Evolutionary conservation across 1,284 basidiomycete species (phyloP).

Genomic region (Melampsora larici-populina): DNA sequence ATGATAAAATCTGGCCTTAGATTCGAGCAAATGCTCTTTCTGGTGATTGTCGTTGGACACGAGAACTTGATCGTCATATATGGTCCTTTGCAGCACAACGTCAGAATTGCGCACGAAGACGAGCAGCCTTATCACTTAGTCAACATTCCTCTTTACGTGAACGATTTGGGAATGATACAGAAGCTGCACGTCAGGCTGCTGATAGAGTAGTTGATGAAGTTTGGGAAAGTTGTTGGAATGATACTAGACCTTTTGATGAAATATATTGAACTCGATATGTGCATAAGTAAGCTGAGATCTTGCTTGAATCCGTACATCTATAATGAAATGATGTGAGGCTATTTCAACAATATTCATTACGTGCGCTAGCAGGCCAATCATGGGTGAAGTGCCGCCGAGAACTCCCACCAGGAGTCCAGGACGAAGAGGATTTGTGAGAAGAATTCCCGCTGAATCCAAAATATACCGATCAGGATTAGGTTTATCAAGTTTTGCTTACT

Average conservation of each 20-base stretch:
- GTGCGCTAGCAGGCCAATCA: no score
- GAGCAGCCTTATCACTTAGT: constrained; percentile 29
- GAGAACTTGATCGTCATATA: constrained; percentile 37
- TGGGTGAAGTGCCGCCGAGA: no score
- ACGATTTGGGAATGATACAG: neutral
- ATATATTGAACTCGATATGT: constrained; percentile 23
- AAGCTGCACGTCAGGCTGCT: constrained; percentile 10
- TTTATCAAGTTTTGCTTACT: no score
- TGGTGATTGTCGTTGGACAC: constrained; percentile 40
- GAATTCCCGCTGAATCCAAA: no score
- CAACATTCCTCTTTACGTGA: constrained; percentile 11
- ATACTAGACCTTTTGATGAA: constrained; percentile 42
- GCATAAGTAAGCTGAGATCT: no score
- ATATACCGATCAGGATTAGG: no score
- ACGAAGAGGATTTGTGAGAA: no score
- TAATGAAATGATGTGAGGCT: no score
- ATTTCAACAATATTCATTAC: no score
- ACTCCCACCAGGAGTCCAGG: no score
- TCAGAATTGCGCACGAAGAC: constrained; percentile 38
- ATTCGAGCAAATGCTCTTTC: constrained; percentile 43
- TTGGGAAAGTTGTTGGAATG: constrained; percentile 43
- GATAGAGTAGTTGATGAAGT: constrained; percentile 34
- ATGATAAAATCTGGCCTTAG: neutral
- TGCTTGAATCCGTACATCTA: no score
- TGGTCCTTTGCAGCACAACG: constrained; percentile 37